Evolutionary conservation across 2,329 filamentous ascomycete species (phyloP), one percentile per base, ranked within the genome.

Genomic region (Beauveria rudraprayagi): DNA sequence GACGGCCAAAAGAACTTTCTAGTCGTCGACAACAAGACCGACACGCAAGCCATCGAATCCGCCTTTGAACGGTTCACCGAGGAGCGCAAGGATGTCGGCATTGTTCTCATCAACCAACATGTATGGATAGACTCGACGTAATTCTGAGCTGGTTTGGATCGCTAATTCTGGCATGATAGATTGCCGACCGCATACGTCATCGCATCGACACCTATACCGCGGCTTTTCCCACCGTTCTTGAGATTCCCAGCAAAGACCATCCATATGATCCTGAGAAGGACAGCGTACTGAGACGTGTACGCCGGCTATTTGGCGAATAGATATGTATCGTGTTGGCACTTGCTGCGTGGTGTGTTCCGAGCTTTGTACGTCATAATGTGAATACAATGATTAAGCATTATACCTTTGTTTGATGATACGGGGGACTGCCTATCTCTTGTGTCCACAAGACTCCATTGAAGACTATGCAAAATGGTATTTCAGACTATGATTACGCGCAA

Each of bases 251-350:
- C 78, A 99, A 99, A 81, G 94, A 99, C 74, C 94, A 99, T 74
- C 94, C 94, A 2, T 99, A 99, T 72, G 93, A 99, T 70, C 94
- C 94, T 0, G 94, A 99, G 77, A 99, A 99, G 80, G 94, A 99
- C 75, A 97, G 93, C 71, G 93, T 99, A 48, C 75, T 99, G 76
- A 90, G 92, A 77, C 84, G 94, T 67, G 94, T 99, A 51, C 78
- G 82, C 64, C 78, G 82, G 62, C 66, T 85, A 61, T 87, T 87
- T 77, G 85, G 85, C 67, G 85, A 92, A 78, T 92, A 84, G 72
- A 47, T 28, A 34, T n/a, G 26, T n/a, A 6, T 16, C 1, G 37
- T 28, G 28, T 28, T 3, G 14, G 11, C 5, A 22, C 14, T 40
- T 53, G n/a, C 19, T 17, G 41, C 16, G 26, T 34, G 19, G 48